Evolutionary conservation across 108 stramenopile genomes (phyloP).

Genomic region (Skeletonema menzelii): DNA sequence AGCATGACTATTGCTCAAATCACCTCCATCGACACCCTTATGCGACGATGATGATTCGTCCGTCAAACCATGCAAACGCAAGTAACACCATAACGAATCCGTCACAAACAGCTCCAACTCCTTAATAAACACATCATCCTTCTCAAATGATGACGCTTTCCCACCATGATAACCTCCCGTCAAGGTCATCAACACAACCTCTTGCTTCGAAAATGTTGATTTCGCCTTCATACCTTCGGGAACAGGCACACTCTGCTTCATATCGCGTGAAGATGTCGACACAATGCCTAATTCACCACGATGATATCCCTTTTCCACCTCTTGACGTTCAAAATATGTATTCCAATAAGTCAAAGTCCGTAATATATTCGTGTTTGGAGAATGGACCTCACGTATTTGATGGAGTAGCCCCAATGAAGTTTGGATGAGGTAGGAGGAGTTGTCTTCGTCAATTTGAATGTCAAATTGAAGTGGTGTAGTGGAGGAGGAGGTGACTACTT

Average conservation of each 20-base stretch:
- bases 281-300: neutral
- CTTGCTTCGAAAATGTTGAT: neutral
- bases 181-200: slow-evolving; percentile 35
- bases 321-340: slow-evolving; percentile 8
- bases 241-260: slow-evolving; percentile 6
- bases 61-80: too few relatives aligned
- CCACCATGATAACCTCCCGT: slow-evolving; percentile 17
- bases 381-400: slow-evolving; percentile 26
- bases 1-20: neutral
- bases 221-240: slow-evolving; percentile 7
- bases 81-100: too few relatives aligned
- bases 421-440: slow-evolving; percentile 25
- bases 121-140: too few relatives aligned
- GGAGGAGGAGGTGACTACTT: too few relatives aligned
- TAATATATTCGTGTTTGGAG: slow-evolving; percentile 30
- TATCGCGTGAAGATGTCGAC: neutral
- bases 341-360: slow-evolving; percentile 33
- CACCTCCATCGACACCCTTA: too few relatives aligned
- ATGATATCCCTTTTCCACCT: neutral
- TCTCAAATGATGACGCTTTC: too few relatives aligned
- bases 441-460: slow-evolving; percentile 29
- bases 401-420: slow-evolving; percentile 27
- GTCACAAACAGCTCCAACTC: too few relatives aligned
- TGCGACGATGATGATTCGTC: too few relatives aligned
- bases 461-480: too few relatives aligned